Conservation (phyloP, 257 asterid genomes). For the Nicotiana knightiana region DNA sequence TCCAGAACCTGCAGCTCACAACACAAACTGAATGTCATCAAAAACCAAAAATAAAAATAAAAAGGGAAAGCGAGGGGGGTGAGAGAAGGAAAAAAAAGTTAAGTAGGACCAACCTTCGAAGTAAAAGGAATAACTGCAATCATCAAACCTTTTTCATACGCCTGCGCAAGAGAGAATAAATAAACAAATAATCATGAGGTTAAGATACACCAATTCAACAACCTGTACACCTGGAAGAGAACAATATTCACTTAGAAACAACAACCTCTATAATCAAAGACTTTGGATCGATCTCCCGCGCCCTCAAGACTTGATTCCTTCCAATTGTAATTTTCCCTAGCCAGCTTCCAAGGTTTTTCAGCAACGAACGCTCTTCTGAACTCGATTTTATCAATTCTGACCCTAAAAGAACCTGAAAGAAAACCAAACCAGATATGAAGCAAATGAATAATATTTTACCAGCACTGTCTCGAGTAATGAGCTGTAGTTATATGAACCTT, state of each 20-base stretch:
- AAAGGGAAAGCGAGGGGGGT: background rate
- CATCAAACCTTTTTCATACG: conserved; percentile 94
- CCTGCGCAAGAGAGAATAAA: conserved; percentile 8
- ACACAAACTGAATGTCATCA: background rate
- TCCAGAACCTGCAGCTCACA: conserved; percentile 60
- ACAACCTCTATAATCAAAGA: conserved; percentile 75
- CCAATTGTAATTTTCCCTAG: conserved; percentile 98
- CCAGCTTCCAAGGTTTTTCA: conserved; percentile 97
- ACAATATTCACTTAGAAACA: background rate
- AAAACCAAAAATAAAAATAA: background rate
- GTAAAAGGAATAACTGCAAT: conserved; percentile 97
- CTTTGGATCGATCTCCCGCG: conserved; percentile 89
- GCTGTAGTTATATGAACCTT: conserved; percentile 44
- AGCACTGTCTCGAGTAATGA: background rate
- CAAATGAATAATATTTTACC: conserved; percentile 1
- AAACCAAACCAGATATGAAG: conserved; percentile 10
- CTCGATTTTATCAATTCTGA: conserved; percentile 96
- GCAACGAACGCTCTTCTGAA: conserved; percentile 91
- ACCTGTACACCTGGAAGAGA: background rate
- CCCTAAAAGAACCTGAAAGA: conserved; percentile 82
- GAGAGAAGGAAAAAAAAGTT: background rate
- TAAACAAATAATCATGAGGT: background rate
- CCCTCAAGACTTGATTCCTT: conserved; percentile 85
- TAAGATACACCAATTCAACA: conserved; percentile 2
- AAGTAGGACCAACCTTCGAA: conserved; percentile 55